Base-by-base conservation (phyloP, 2,329 filamentous ascomycete genomes). In the Exophiala lecanii-corni region DNA sequence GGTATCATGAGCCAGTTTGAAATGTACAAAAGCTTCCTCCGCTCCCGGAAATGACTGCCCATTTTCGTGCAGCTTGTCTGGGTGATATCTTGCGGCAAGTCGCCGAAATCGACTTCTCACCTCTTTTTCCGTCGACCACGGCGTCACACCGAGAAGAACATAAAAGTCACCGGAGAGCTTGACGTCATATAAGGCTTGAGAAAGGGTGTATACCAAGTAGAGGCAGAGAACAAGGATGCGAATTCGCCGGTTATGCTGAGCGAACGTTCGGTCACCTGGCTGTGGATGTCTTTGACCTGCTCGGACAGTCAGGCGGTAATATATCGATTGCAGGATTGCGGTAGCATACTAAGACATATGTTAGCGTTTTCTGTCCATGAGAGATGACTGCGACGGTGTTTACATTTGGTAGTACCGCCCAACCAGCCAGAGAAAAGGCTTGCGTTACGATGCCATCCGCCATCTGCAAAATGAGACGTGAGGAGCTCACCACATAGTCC, bases 201-300 rank as follows among this genome's bases (percentile, higher is more conserved):
- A 92, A 57, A 97, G 80, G 35, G 89, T 95, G 73, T 95, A 96
- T 53, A 84, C 68, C 26, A 97, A 85, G 69, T 97, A 98, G 48
- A 78, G 69, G 36, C 83, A 72, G 38, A 97, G 83, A 58, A 97
- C 86, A 55, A 83, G 71, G 60, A 91, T 83, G 62, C 92, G 82
- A 62, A 96, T 91, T 56, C 81, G 78, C 45, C 85, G 84, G 47
- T 88, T 83, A 69, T 97, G 86, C 44, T 76, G 74, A 51, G 75
- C 72, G 62, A 79, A 86, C 53, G 81, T 81, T 2, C 80, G 74
- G 73, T 63, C 86, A 78, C 25, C 84, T 78, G 54, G 68, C 45
- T 68, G 78, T 2, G 84, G 91, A 47, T 84, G 86, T 10, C 86
- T 85, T 50, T 89, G 82, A 59, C 92, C 92, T 35, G 89, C 92